Evolutionary conservation across 1,139 yeast genomes (phyloP), one percentile per base, ranked within the genome.

Genomic region (Candida sp.): DNA sequence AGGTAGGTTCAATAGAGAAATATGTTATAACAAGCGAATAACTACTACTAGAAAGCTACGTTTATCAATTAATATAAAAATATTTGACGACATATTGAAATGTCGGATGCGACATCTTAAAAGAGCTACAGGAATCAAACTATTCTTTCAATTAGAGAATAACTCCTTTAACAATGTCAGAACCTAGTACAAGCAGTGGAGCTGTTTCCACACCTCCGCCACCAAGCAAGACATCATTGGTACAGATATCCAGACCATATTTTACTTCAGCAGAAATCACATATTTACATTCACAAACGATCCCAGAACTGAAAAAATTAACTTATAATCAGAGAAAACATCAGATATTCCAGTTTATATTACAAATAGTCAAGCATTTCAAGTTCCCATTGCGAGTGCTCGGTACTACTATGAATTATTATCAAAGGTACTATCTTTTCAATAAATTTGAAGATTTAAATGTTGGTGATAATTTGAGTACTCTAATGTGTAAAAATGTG

Each of bases 391-490:
- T 84, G 23, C 69, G 84, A 43, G 83, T 86, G 2, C 58, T 86
- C 39, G 84, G 81, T 49, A 77, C 86, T 5, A 73, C 90, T 4
- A 81, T 85, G 80, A 79, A 81, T 51, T 82, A 82, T 52, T 87
- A 81, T 58, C 95, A 86, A 53, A 67, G 90, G 45, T 87, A 74
- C 58, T 86, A 79, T 56, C 68, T 87, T 21, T 81, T 82, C 61
- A 83, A 84, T 57, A 64, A 65, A 49, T 84, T 83, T 53, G 82
- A 78, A 41, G 70, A 64, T 30, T 51, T 49, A 37, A 51, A 51
- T 11, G 61, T 54, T 40, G 57, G 53, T 27, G 39, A 37, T 29
- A 37, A n/a, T 9, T 29, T 37, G 22, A 12, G 36, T 33, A 25
- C 38, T 34, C 19, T 37, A 21, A 37, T 37, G 39, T 37, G 33